Base-by-base conservation (phyloP, 176 grass and related monocot species). In the Oryza rufipogon region DNA sequence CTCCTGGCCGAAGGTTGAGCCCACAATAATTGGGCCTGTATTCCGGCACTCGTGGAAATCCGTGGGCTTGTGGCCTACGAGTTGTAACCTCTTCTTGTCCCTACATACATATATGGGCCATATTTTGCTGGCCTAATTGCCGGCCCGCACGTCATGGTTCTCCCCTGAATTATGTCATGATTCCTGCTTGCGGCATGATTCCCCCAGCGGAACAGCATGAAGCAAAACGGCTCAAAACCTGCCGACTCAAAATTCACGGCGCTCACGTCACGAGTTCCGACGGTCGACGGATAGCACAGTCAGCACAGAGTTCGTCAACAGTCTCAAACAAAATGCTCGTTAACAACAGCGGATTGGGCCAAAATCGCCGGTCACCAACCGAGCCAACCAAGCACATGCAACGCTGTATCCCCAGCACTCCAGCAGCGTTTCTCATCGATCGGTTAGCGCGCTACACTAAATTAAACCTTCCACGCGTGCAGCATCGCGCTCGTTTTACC, bases 401-500 rank as follows among this genome's bases (percentile, higher is more conserved):
- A 32, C 54, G 16, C 1, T 60, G 19, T 60, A 60, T 36, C 34
- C 34, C 19, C 54, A 60, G 52, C 38, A 36, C 17, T 5, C 54
- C 54, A n/a, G 56, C 58, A 23, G 58, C 15, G 52, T 10, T 60
- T 63, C 14, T 9, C 63, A 68, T 79, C 74, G 23, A 69, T 4
- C 20, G 32, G 46, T 68, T 88, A 65, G 45, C 41, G 39, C 25
- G 36, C 63, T 60, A 47, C 36, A 17, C 17, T 48, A 74, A 77
- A 17, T 17, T 48, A 74, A 77, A 77, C 20, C 63, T 85, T 80
- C 82, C 81, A 49, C 17, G 28, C 51, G 16, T 20, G 68, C 11
- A 41, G 52, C 87, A 89, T 85, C 87, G 64, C 51, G 30, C 76
- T 6, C 80, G 2, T 76, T 34, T 32, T 38, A 64, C 51, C 30